A percentile compares a stretch with the other conserved stretches of the same genome.
These are phyloP conservation scores for Clitoria ternatea DNA, from an alignment of 306 rosid genomes.

Conservation along the genomic window DNA sequence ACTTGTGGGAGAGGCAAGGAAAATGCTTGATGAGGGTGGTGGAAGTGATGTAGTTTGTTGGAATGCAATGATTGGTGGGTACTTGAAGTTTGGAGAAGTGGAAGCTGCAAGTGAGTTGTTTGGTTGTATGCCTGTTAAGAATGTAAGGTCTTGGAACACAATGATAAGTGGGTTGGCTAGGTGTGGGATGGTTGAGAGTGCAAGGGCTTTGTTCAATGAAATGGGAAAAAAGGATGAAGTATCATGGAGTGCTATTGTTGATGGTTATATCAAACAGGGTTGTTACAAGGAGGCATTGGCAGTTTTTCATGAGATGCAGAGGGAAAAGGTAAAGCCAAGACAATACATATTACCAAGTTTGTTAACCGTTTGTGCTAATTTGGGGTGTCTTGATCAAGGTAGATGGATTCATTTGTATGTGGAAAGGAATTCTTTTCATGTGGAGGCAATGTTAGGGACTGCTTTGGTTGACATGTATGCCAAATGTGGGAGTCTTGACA, in stretches of 20 bases:
- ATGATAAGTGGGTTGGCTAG: conserved; percentile 53
- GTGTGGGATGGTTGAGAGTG: conserved; percentile 44
- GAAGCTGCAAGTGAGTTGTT: conserved; percentile 47
- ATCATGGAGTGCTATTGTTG: conserved; percentile 61
- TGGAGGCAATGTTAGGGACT: conserved; percentile 57
- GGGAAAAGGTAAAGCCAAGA: conserved; percentile 33
- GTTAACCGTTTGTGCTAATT: conserved; percentile 51
- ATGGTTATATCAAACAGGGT: conserved; percentile 51
- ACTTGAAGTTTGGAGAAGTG: conserved; percentile 42
- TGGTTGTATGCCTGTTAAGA: conserved; percentile 32
- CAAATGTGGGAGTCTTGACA: conserved; percentile 56
- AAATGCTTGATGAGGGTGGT: conserved; percentile 30
- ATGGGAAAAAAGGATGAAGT: conserved; percentile 53
- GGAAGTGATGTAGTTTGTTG: conserved; percentile 51
- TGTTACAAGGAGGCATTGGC: conserved; percentile 55
- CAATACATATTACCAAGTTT: conserved; percentile 46
- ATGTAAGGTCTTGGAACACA: conserved; percentile 52
- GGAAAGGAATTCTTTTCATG: conserved; percentile 34
- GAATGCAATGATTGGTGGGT: conserved; percentile 61
- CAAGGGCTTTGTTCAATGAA: conserved; percentile 44
- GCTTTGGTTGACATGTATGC: conserved; percentile 60
- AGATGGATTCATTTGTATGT: conserved; percentile 55
- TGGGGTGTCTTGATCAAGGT: conserved; percentile 61
- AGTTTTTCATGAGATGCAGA: conserved; percentile 48
- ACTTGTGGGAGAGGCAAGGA: conserved; percentile 33